Evolutionary conservation across 306 rosid genomes (phyloP).

Genomic region (Myrica gale): DNA sequence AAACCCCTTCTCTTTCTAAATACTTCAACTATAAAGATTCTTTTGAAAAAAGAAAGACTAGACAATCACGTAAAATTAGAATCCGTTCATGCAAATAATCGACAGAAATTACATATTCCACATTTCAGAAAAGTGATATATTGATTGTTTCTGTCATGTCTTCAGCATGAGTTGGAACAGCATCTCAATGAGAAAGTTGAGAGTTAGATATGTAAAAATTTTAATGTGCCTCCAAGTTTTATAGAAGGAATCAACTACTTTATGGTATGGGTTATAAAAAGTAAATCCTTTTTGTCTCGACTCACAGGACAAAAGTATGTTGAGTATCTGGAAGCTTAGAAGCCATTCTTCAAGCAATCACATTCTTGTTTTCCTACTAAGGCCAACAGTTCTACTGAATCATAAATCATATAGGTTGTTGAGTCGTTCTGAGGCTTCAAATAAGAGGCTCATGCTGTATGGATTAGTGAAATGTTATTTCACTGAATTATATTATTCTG

Average conservation of each 20-base stretch:
- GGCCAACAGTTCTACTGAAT: neutral
- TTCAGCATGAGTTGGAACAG: neutral
- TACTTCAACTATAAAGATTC: neutral
- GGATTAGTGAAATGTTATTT: neutral
- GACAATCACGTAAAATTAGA: neutral
- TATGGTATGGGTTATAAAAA: neutral
- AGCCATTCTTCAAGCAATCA: neutral
- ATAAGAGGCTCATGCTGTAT: neutral
- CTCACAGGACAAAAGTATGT: neutral
- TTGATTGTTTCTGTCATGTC: neutral
- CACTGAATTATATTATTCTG: slow-evolving; percentile 23
- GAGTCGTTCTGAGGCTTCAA: neutral
- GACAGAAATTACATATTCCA: too few relatives aligned
- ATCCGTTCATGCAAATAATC: neutral
- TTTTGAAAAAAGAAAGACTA: neutral
- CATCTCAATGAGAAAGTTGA: neutral
- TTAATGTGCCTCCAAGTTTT: neutral
- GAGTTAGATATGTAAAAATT: neutral
- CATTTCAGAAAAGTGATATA: too few relatives aligned
- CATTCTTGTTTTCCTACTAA: neutral
- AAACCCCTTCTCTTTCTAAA: neutral
- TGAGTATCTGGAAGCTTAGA: neutral
- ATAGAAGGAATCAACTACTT: neutral
- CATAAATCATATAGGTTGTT: neutral
- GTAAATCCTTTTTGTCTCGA: neutral